Evolutionary conservation across 495 filamentous ascomycete genomes (phyloP), one percentile per base, ranked within the genome.

Genomic region (Tricharina praecox): DNA sequence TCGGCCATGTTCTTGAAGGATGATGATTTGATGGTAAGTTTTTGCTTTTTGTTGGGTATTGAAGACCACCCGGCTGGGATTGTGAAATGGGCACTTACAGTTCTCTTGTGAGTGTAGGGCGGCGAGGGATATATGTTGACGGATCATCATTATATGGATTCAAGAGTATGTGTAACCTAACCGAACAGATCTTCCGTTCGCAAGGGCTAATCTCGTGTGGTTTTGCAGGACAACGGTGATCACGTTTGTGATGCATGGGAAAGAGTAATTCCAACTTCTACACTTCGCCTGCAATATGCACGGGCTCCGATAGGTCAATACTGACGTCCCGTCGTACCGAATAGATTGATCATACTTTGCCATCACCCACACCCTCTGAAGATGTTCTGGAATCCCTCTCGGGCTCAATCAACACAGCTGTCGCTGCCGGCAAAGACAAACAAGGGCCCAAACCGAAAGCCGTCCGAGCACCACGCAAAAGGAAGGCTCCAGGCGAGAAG

Each of bases 401-500:
- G 7, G 28, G 28, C 28, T 5, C 7, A 5, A n/a, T n/a, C n/a
- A n/a, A n/a, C n/a, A n/a, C n/a, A n/a, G 7, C 28, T 5, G 28
- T 5, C 7, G 5, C 28, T 5, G 13, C 5, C 7, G 7, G 13
- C 5, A 13, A 32, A 13, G 28, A 32, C 13, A 32, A 32, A 32
- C 28, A 5, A 32, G 28, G 7, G 7, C 5, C 7, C 28, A 32
- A 32, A 13, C 13, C 28, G 7, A 32, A 32, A 33, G 43, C 18
- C 13, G n/a, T 8, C 43, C 24, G 43, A 28, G 37, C 39, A 36
- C 30, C 57, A 2, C 44, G 57, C n/a, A 50, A 54, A 50, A 52
- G 51, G 16, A 53, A 56, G 30, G 28, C 48, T 30, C 41, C 39
- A 20, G 37, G 20, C 38, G 58, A 52, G 54, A 62, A 53, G 46